Conservation (phyloP, 2,329 filamentous ascomycete genomes). For the Epichloe baconii region DNA sequence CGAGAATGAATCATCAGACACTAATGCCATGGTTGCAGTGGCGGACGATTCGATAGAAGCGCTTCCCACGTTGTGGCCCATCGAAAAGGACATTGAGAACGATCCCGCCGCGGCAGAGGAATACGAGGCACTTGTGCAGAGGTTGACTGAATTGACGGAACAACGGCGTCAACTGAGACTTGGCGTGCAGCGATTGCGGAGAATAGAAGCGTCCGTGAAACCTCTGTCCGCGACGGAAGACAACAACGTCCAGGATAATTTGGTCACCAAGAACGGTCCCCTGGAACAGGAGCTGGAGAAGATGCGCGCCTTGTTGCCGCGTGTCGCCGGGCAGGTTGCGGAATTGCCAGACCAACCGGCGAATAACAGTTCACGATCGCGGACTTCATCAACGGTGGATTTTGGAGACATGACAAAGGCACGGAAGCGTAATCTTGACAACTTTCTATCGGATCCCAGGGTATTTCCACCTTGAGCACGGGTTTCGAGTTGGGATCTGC, state of each 20-base stretch:
- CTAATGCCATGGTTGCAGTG: slow-evolving; percentile 17
- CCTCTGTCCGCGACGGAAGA: slow-evolving; percentile 22
- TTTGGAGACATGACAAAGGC: slow-evolving; percentile 24
- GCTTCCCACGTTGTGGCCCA: slow-evolving; percentile 35
- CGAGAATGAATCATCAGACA: background rate
- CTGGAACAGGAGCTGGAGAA: slow-evolving; percentile 53
- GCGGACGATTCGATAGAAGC: slow-evolving; percentile 29
- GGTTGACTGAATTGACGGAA: slow-evolving; percentile 35
- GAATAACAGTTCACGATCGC: background rate
- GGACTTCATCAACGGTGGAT: slow-evolving; percentile 10
- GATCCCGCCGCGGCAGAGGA: slow-evolving; percentile 34
- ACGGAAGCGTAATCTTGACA: slow-evolving; percentile 30
- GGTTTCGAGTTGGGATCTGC: background rate
- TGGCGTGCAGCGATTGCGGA: slow-evolving; percentile 33
- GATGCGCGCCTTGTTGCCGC: slow-evolving; percentile 49
- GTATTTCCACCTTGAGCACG: slow-evolving; percentile 10
- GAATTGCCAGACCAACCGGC: slow-evolving; percentile 18
- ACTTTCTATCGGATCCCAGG: slow-evolving; percentile 21
- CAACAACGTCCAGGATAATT: slow-evolving; percentile 45
- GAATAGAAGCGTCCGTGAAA: slow-evolving; percentile 36
- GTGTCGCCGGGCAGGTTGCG: slow-evolving; percentile 42
- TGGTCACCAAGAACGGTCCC: slow-evolving; percentile 51
- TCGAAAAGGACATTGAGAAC: slow-evolving; percentile 21
- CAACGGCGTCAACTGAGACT: slow-evolving; percentile 21
- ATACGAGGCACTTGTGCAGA: slow-evolving; percentile 36